Evolutionary conservation across 73 alveolate species (phyloP).

Genomic region (Breviolum minutum): DNA sequence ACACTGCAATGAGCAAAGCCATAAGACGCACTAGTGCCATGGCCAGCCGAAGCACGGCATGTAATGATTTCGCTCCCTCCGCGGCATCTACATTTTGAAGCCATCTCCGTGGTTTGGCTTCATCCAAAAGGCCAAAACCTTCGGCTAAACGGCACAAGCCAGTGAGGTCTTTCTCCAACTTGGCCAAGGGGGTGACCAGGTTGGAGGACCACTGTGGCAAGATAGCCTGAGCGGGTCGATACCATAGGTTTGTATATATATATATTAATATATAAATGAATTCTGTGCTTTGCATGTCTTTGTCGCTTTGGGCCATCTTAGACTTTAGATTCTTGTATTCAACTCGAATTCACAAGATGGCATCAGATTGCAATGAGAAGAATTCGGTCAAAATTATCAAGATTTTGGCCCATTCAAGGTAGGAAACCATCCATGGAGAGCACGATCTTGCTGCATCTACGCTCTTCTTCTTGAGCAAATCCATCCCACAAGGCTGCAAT

Average conservation of each 20-base stretch:
- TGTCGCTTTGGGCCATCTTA: too few relatives aligned
- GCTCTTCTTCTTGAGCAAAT: slow-evolving; percentile 16
- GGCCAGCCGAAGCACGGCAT: neutral
- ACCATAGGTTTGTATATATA: too few relatives aligned
- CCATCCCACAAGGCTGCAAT: slow-evolving; percentile 49
- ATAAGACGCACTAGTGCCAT: slow-evolving; percentile 24
- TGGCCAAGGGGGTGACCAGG: neutral
- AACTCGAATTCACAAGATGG: too few relatives aligned
- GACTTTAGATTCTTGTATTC: too few relatives aligned
- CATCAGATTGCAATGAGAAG: too few relatives aligned
- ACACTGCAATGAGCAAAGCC: neutral
- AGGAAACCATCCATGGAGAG: slow-evolving; percentile 16
- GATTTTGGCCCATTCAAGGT: too few relatives aligned
- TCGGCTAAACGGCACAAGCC: slow-evolving; percentile 18
- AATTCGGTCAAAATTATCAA: neutral
- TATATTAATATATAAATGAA: too few relatives aligned
- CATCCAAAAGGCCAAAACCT: neutral
- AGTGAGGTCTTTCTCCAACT: neutral
- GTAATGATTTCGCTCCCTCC: neutral
- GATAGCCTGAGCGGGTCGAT: too few relatives aligned
- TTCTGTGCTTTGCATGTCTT: too few relatives aligned
- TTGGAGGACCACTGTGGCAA: slow-evolving; percentile 14
- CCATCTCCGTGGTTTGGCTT: slow-evolving; percentile 10
- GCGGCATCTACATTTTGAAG: neutral
- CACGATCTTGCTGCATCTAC: slow-evolving; percentile 46